Base-by-base conservation (phyloP, 78 protist species). In the Chrysochromulina tobinii region DNA sequence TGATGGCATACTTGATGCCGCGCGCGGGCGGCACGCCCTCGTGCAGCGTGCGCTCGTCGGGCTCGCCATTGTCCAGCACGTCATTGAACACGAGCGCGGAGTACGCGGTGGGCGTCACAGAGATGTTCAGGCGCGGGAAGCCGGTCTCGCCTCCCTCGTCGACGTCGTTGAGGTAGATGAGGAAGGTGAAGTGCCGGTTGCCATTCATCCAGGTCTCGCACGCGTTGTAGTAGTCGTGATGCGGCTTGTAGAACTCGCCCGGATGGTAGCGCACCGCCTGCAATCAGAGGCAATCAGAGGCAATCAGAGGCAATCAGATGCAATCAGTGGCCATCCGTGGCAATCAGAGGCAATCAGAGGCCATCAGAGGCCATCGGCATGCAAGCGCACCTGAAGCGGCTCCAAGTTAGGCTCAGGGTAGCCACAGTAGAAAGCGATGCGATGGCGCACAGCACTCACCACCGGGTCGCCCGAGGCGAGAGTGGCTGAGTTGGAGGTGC, bases 11-110 rank as follows among this genome's bases (percentile, higher is more conserved):
- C n/a, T 77, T 77, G 51, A 21, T 6, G 20, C 23, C 57, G 54
- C 3, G 23, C 6, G 69, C 69, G 17, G 57, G 25, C 61, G 85
- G 61, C 61, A 23, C 27, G 61, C 85, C 85, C 38, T 53, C 85
- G 85, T 77, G 85, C 85, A 53, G 59, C 59, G 85, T 77, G 51
- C 85, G 59, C 59, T 77, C 85, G 85, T 77, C 85, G 5, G 85
- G 61, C 61, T 53, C 85, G 85, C 85, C 85, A 27, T 77, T 53
- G 85, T 53, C 61, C 14, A 77, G 85, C 61, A 58, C 50, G 27
- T 77, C 9, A 27, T 77, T 53, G 59, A 77, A 77, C 18, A 77
- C 38, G 12, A 77, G 85, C 25, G 85, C 85, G 25, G 85, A 25
- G 59, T 18, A 2, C n/a, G 85, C 51, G n/a, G 14, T 3, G 1